A percentile compares a stretch with the other conserved stretches of the same genome.
Conservation (phyloP, 805 yeast species). For the Alloascoidea africana region DNA sequence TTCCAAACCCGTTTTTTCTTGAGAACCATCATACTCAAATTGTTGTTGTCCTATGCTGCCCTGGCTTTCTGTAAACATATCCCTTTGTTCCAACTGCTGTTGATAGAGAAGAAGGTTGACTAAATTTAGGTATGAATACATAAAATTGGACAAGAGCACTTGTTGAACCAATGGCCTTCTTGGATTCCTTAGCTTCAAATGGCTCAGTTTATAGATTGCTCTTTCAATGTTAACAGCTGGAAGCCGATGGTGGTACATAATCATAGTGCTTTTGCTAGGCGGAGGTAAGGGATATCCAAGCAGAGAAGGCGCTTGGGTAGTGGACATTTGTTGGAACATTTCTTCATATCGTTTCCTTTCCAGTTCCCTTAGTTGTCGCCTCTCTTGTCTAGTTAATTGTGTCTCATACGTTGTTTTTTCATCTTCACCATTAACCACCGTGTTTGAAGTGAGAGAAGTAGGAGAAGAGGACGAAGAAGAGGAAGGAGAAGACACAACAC, state of each 20-base stretch:
- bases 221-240: conserved; percentile 95
- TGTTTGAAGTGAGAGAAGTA: too few species aligned
- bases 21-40: too few species aligned
- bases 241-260: conserved; percentile 73
- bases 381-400: too few species aligned
- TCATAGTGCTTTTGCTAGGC: conserved; percentile 59
- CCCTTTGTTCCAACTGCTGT: conserved; percentile 5
- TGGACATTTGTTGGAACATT: not conserved
- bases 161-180: conserved; percentile 85
- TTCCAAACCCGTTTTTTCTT: too few species aligned
- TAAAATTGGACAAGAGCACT: conserved; percentile 84
- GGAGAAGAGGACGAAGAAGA: too few species aligned
- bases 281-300: conserved; percentile 84
- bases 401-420: too few species aligned
- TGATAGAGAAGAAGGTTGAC: conserved; percentile 80
- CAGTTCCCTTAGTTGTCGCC: not conserved
- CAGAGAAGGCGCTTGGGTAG: conserved; percentile 31
- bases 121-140: conserved; percentile 91
- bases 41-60: too few species aligned
- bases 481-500: too few species aligned
- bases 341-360: not conserved
- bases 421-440: too few species aligned
- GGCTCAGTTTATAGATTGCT: conserved; percentile 86
- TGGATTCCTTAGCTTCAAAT: conserved; percentile 86
- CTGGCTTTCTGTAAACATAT: too few species aligned